Base-by-base conservation (phyloP, 1,284 basidiomycete species). In the Chalciporus sp. region DNA sequence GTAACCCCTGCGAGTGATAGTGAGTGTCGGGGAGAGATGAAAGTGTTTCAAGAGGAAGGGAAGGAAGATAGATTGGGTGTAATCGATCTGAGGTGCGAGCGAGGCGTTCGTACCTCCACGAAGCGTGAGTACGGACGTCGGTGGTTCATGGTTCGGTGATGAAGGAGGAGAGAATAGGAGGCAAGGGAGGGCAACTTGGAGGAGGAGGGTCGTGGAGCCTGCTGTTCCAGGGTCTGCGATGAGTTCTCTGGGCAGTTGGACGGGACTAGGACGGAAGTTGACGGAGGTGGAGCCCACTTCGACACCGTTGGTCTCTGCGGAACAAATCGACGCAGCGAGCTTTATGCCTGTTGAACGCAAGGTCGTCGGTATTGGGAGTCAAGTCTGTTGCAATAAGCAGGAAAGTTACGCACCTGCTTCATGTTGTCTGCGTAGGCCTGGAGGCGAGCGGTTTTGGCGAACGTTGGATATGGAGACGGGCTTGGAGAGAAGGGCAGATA, bases 61-160 rank as follows among this genome's bases (percentile, higher is more conserved):
- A 6, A 90, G 65, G 62, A 90, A 76, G 49, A 90, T 71, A 56
- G 80, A 72, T 43, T 80, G 72, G 0, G 77, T 79, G 67, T 88
- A 89, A 70, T 90, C 88, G 27, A 87, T 78, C 58, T 88, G 88
- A 0, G 88, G 88, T 3, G 88, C 86, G 41, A 77, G 66, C 1
- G 72, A 68, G 16, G 85, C 86, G 58, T 90, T 90, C 3, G 88
- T 90, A 3, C 88, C 88, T 14, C 88, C 88, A 1, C 74, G 72
- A 3, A 90, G 76, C 12, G 71, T 73, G 26, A 90, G 73, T 4
- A 71, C 74, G 9, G 82, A 79, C 3, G 67, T 51, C 1, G 42
- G 33, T 4, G 17, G 27, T 2, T 56, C 47, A 14, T 42, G 47
- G 17, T 42, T 12, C 9, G 45, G 12, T 20, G 16, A 7, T 11